Conservation (phyloP, 2,329 filamentous ascomycete genomes). For the Clarireedia homoeocarpa region DNA sequence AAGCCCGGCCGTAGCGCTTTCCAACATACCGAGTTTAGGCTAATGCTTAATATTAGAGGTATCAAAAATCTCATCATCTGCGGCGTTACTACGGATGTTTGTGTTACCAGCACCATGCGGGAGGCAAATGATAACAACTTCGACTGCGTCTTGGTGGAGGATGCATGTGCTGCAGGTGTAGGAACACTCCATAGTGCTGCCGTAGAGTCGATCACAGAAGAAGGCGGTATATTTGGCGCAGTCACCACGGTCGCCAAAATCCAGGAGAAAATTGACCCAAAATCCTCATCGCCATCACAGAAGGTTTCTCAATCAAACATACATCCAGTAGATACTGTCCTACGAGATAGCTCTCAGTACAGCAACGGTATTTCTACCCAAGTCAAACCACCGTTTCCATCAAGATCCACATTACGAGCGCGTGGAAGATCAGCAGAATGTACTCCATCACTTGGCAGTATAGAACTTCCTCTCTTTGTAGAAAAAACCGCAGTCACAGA, state of each 20-base stretch:
- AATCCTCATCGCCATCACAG: not conserved
- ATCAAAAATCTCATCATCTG: slow-evolving; percentile 29
- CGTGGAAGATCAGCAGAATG: not conserved
- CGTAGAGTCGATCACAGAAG: slow-evolving; percentile 26
- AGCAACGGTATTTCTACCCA: no score
- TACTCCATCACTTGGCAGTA: not conserved
- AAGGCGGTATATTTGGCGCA: slow-evolving; percentile 32
- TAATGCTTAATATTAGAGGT: slow-evolving; percentile 27
- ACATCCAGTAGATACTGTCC: not conserved
- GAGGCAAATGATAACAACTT: slow-evolving; percentile 30
- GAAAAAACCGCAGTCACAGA: not conserved
- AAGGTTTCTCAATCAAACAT: not conserved
- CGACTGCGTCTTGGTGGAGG: slow-evolving; percentile 28
- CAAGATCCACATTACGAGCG: not conserved
- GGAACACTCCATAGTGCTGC: slow-evolving; percentile 23
- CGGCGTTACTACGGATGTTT: slow-evolving; percentile 32
- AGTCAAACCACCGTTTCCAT: no score
- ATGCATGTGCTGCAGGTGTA: slow-evolving; percentile 28
- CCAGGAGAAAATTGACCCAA: not conserved
- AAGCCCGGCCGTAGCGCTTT: slow-evolving; percentile 31
- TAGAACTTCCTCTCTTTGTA: not conserved
- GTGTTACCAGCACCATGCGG: slow-evolving; percentile 30
- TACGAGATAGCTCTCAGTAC: not conserved
- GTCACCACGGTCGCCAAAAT: slow-evolving; percentile 15
- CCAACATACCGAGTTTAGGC: slow-evolving; percentile 32